A percentile compares a stretch with the other conserved stretches of the same genome.
Evolutionary conservation across 352 stramenopile species (phyloP).

Genomic region (Blastocystis sp.): DNA sequence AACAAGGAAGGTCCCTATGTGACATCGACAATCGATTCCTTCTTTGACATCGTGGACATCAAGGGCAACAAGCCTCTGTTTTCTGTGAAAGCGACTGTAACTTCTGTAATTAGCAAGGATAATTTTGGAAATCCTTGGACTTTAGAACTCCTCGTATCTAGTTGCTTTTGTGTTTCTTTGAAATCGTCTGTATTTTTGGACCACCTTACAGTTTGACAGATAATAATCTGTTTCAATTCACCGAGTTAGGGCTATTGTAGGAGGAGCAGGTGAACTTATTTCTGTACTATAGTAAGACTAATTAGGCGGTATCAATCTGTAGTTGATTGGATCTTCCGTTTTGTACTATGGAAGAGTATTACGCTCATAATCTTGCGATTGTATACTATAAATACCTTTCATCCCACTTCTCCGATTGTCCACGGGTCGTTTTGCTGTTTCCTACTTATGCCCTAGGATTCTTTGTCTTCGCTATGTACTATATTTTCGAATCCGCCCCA

Average conservation of each 20-base stretch:
- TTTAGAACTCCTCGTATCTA: constrained; percentile 23
- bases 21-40: constrained; percentile 1
- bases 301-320: too few species aligned
- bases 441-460: too few species aligned
- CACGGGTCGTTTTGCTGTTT: too few species aligned
- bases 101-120: constrained; percentile 33
- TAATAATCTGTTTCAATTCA: too few species aligned
- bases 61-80: neutral
- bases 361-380: neutral
- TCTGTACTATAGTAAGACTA: too few species aligned
- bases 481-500: too few species aligned
- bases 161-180: neutral
- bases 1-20: constrained; percentile 45
- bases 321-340: too few species aligned
- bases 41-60: neutral
- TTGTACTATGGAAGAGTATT: constrained; percentile 34
- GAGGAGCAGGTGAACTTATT: too few species aligned
- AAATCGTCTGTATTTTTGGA: neutral
- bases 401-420: neutral
- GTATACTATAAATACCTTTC: neutral
- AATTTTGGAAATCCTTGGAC: constrained; percentile 40
- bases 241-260: too few species aligned
- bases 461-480: too few species aligned
- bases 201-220: too few species aligned
- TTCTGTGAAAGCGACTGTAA: constrained; percentile 44